Conservation (phyloP, 1,139 yeast genomes). For the Hyphopichia pseudoburtonii region DNA sequence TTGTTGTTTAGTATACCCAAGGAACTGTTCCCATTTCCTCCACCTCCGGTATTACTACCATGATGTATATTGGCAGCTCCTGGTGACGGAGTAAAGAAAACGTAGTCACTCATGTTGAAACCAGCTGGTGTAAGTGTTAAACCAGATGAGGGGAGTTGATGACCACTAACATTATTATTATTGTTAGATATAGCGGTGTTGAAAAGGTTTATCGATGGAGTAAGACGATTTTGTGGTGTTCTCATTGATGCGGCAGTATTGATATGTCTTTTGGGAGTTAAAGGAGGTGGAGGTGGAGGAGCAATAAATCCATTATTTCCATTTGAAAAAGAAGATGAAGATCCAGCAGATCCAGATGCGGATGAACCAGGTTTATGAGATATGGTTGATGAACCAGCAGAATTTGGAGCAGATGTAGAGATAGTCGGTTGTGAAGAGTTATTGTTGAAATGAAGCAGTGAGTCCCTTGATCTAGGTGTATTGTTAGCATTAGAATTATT, state of each 20-base stretch:
- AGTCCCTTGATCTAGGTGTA: slow-evolving; percentile 27
- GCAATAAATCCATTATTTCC: slow-evolving; percentile 4
- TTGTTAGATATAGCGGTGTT: slow-evolving; percentile 16
- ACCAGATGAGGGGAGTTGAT: slow-evolving; percentile 45
- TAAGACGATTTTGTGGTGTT: slow-evolving; percentile 46
- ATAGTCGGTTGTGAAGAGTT: not conserved
- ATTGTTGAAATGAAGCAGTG: not conserved
- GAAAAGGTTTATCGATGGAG: slow-evolving; percentile 42
- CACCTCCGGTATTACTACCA: slow-evolving; percentile 14
- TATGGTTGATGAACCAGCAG: not conserved
- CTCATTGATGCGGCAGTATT: slow-evolving; percentile 20
- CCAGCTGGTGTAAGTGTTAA: slow-evolving; percentile 61
- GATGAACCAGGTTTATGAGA: slow-evolving; percentile 6
- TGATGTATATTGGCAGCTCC: slow-evolving; percentile 17
- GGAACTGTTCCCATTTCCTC: slow-evolving; percentile 10
- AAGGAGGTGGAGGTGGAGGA: slow-evolving; percentile 37
- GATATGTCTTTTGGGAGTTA: slow-evolving; percentile 45
- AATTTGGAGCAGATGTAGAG: not conserved
- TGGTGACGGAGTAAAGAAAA: slow-evolving; percentile 76
- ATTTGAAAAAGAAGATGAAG: slow-evolving; percentile 9
- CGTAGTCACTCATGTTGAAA: slow-evolving; percentile 80
- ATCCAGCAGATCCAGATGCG: slow-evolving; percentile 14
- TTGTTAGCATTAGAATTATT: slow-evolving; percentile 29
- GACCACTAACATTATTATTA: slow-evolving; percentile 13
- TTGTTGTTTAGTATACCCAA: slow-evolving; percentile 15